phyloP scores from a whole-genome alignment of 176 grass and related monocot species.

The Saccharum spontaneum region DNA sequence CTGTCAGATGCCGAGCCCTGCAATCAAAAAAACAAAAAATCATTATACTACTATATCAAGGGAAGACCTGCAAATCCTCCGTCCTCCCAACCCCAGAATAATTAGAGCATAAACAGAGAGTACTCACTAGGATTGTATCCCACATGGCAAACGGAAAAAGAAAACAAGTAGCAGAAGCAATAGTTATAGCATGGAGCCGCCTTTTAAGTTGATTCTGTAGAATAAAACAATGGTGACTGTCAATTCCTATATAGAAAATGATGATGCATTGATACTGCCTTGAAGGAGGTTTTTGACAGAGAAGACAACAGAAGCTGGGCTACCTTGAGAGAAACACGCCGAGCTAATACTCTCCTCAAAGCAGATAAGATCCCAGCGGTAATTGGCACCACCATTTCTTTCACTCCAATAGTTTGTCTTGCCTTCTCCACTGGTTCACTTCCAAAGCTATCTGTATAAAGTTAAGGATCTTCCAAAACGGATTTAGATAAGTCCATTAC shows the following conservation, averaged over 20 bases:
- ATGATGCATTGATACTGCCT: neutral
- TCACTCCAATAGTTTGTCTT: conserved; percentile 63
- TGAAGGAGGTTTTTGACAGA: neutral
- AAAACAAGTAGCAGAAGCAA: conserved; percentile 97
- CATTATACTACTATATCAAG: neutral
- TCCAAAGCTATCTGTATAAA: conserved; percentile 81
- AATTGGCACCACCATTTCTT: conserved; percentile 80
- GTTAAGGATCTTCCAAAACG: conserved; percentile 50
- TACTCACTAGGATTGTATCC: conserved; percentile 96
- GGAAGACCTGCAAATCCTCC: conserved; percentile 7
- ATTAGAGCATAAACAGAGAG: conserved; percentile 11
- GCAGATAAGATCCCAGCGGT: conserved; percentile 92
- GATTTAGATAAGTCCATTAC: neutral
- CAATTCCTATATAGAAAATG: conserved; percentile 26
- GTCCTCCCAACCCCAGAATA: conserved; percentile 2
- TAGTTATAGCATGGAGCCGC: conserved; percentile 86
- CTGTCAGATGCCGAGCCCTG: conserved; percentile 86
- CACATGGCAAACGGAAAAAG: conserved; percentile 99
- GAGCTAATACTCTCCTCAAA: conserved; percentile 91
- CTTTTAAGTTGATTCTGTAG: conserved; percentile 96
- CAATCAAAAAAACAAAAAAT: conserved; percentile 51
- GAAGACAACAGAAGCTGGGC: conserved; percentile 6
- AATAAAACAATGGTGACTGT: conserved; percentile 19
- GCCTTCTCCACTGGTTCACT: conserved; percentile 55
- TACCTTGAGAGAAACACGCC: conserved; percentile 96